Evolutionary conservation across 2,329 filamentous ascomycete species (phyloP), one percentile per base, ranked within the genome.

Genomic region (Penicillium sp.): DNA sequence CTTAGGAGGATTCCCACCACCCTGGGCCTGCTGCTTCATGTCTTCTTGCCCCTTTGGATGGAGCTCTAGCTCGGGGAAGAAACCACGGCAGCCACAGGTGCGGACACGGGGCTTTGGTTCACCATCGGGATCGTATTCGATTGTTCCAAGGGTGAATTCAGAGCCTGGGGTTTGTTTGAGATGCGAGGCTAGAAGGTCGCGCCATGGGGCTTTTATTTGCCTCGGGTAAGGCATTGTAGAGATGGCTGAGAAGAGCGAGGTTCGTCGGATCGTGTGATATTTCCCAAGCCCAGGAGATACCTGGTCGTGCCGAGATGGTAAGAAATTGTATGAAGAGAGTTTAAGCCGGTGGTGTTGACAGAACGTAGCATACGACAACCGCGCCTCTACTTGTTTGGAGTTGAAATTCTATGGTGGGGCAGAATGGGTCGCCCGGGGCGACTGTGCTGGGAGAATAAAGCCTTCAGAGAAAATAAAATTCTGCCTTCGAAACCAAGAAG

Each of bases 71-170:
- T 82, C 81, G 0, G 86, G 87, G 85, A 89, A 96, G 76, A 96
- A 86, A 63, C 92, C 91, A 57, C 93, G 88, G 76, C 86, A 93
- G 67, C 96, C 85, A 74, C 92, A 94, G 67, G 85, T 92, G n/a
- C 72, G 69, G 11, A 68, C 60, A 47, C 72, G 70, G 12, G 72
- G 71, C 2, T 70, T 58, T 14, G 66, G 57, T 2, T 51, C n/a
- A 25, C 44, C 59, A 47, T 2, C 60, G 27, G 8, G 58, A 44
- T 63, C 56, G 37, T 55, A 40, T 3, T 51, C 59, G 20, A 71
- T 50, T 6, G 70, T 71, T 6, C 64, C 58, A 12, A 73, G 56
- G 7, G 63, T 66, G 50, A 73, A 71, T 5, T 69, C 64, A 12
- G 67, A 59, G 8, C 56, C 52, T 6, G 57, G 54, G 20, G 60